Evolutionary conservation across 75 land plant species (phyloP).

Genomic region (Azolla pinnata): DNA sequence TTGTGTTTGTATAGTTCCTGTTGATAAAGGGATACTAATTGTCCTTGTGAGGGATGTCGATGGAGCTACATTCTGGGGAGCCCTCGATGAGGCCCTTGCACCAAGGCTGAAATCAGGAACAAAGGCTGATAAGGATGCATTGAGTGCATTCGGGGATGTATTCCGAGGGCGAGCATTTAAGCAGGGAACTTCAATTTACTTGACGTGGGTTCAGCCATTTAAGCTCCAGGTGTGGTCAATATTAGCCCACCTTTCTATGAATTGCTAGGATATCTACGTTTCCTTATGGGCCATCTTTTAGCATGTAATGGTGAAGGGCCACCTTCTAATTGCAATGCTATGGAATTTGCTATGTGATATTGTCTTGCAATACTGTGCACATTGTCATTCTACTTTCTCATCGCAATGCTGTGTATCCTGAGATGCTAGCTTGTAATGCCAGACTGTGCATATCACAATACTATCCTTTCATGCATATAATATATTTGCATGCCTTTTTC

Average conservation of each 20-base stretch:
- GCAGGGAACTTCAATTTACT: constrained; percentile 45
- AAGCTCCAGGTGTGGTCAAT: constrained; percentile 41
- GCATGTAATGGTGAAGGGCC: too few species aligned
- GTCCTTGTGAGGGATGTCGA: constrained; percentile 67
- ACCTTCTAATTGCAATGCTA: not conserved
- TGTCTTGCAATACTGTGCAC: too few species aligned
- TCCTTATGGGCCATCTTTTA: not conserved
- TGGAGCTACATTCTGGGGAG: constrained; percentile 73
- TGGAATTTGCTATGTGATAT: too few species aligned
- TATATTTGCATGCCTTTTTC: not conserved
- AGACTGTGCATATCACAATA: too few species aligned
- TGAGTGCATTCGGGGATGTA: constrained; percentile 43
- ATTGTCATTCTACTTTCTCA: too few species aligned
- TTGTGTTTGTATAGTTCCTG: constrained; percentile 29
- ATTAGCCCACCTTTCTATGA: too few species aligned
- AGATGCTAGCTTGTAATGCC: too few species aligned
- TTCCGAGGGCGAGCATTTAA: constrained; percentile 49
- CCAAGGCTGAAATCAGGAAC: constrained; percentile 50
- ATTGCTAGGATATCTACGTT: not conserved
- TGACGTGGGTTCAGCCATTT: constrained; percentile 61
- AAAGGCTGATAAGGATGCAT: constrained; percentile 41
- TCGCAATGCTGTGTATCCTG: too few species aligned
- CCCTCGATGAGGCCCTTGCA: constrained; percentile 54
- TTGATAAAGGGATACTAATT: constrained; percentile 56
- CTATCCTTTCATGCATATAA: constrained; percentile 1